Evolutionary conservation across 768 basidiomycete genomes (phyloP).

Genomic region (Phylloporus sp.): DNA sequence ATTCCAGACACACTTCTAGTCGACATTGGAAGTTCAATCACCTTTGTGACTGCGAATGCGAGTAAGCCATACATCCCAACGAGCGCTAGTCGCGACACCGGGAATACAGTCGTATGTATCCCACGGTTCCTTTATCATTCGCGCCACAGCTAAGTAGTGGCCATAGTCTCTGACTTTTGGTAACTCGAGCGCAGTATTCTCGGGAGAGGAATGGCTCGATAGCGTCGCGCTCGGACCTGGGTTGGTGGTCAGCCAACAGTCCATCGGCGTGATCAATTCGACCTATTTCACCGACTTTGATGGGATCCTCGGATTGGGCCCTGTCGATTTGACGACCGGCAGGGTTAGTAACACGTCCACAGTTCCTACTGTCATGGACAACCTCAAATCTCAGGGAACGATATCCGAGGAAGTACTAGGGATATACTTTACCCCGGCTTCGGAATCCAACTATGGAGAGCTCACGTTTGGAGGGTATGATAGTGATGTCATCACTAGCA

Average conservation of each 20-base stretch:
- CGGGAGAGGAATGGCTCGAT: conserved; percentile 15
- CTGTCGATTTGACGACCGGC: conserved; percentile 30
- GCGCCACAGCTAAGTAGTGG: too few relatives aligned
- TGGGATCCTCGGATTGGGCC: conserved; percentile 38
- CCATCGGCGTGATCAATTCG: conserved; percentile 32
- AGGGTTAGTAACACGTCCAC: conserved; percentile 8
- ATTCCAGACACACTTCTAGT: conserved; percentile 23
- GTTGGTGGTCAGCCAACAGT: conserved; percentile 23
- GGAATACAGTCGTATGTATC: too few relatives aligned
- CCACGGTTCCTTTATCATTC: not conserved
- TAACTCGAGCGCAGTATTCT: too few relatives aligned
- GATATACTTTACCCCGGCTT: conserved; percentile 28
- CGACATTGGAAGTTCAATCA: conserved; percentile 20
- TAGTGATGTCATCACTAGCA: conserved; percentile 12
- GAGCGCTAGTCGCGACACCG: too few relatives aligned
- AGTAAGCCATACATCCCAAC: too few relatives aligned
- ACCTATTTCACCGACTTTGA: conserved; percentile 31
- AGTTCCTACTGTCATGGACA: conserved; percentile 36
- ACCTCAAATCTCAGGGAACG: conserved; percentile 25
- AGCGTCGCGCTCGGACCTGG: conserved; percentile 5
- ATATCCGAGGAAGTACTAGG: conserved; percentile 29
- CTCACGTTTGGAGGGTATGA: conserved; percentile 28
- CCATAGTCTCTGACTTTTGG: too few relatives aligned
- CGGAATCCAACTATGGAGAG: conserved; percentile 19
- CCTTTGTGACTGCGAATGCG: conserved; percentile 21